These are phyloP conservation scores for Elasticomyces elasticus DNA, from an alignment of 495 filamentous ascomycete species.

Conservation along the genomic window DNA sequence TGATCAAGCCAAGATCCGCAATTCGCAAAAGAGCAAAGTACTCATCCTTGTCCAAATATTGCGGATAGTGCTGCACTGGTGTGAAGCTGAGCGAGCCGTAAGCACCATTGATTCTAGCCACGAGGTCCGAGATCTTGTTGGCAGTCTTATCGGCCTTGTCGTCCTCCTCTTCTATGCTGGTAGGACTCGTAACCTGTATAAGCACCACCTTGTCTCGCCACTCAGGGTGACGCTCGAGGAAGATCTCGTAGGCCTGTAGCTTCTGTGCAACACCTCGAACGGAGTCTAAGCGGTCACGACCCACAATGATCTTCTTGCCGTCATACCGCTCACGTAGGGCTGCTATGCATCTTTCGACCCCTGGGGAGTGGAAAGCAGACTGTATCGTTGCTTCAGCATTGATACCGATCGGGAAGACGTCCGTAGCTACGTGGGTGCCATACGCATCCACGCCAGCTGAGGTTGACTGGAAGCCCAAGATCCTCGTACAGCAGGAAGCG, in stretches of 20 bases:
- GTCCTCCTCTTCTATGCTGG: conserved; percentile 60
- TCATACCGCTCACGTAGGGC: conserved; percentile 61
- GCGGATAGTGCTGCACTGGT: conserved; percentile 84
- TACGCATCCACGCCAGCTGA: conserved; percentile 77
- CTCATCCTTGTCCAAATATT: conserved; percentile 75
- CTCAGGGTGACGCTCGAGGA: conserved; percentile 76
- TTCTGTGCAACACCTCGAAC: conserved; percentile 87
- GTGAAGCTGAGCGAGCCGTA: conserved; percentile 78
- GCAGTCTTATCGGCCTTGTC: conserved; percentile 58
- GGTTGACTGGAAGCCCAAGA: conserved; percentile 73
- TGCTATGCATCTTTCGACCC: conserved; percentile 55
- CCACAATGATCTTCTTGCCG: conserved; percentile 84
- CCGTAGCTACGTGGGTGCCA: conserved; percentile 75
- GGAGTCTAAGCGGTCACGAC: conserved; percentile 82
- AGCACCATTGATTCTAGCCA: conserved; percentile 78
- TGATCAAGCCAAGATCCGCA: conserved; percentile 83
- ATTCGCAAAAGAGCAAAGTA: conserved; percentile 84
- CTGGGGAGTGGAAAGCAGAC: conserved; percentile 55
- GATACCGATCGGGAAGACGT: conserved; percentile 86
- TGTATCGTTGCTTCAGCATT: conserved; percentile 62
- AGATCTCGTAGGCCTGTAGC: conserved; percentile 81
- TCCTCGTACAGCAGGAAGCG: conserved; percentile 77
- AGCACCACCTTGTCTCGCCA: conserved; percentile 88
- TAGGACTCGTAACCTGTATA: conserved; percentile 88
- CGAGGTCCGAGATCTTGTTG: conserved; percentile 75